A percentile compares a stretch with the other conserved stretches of the same genome.
These are phyloP conservation scores for Penicillium canariense DNA, from an alignment of 495 filamentous ascomycete genomes.

Conservation along the genomic window DNA sequence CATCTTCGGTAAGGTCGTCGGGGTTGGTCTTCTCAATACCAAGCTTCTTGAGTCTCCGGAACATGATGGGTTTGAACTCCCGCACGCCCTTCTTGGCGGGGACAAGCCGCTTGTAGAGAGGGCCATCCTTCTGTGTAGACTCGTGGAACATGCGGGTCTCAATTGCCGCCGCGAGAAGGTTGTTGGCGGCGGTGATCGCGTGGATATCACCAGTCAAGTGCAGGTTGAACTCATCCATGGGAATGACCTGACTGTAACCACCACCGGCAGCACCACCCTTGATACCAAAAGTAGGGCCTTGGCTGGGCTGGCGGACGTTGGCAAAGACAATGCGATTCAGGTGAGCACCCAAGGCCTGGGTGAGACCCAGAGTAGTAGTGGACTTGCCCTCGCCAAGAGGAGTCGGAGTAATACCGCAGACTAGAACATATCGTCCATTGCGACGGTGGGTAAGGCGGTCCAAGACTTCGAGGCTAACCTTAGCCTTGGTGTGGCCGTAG, in stretches of 20 bases:
- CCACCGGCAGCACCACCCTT: constrained; percentile 97
- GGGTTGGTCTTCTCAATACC: constrained; percentile 95
- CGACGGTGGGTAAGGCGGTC: constrained; percentile 81
- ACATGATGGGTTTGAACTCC: constrained; percentile 84
- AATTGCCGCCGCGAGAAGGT: constrained; percentile 95
- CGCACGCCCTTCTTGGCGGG: constrained; percentile 87
- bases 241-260: constrained; percentile 97
- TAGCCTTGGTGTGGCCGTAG: constrained; percentile 92
- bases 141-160: constrained; percentile 99
- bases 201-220: constrained; percentile 98
- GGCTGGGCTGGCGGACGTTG: constrained; percentile 94
- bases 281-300: constrained; percentile 97
- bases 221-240: constrained; percentile 99
- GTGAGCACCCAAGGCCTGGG: constrained; percentile 90
- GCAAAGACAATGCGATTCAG: constrained; percentile 85
- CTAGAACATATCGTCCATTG: constrained; percentile 86
- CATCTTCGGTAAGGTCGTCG: constrained; percentile 82
- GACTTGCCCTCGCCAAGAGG: constrained; percentile 98
- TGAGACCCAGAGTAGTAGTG: constrained; percentile 94
- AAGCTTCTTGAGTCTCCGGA: constrained; percentile 87
- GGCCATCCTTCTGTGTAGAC: constrained; percentile 83
- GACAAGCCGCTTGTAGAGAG: constrained; percentile 86
- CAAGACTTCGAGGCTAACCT: constrained; percentile 78
- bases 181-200: constrained; percentile 95
- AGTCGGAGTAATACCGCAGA: constrained; percentile 94